Base-by-base conservation (phyloP, 805 yeast species). In the Metahyphopichia silvanorum region DNA sequence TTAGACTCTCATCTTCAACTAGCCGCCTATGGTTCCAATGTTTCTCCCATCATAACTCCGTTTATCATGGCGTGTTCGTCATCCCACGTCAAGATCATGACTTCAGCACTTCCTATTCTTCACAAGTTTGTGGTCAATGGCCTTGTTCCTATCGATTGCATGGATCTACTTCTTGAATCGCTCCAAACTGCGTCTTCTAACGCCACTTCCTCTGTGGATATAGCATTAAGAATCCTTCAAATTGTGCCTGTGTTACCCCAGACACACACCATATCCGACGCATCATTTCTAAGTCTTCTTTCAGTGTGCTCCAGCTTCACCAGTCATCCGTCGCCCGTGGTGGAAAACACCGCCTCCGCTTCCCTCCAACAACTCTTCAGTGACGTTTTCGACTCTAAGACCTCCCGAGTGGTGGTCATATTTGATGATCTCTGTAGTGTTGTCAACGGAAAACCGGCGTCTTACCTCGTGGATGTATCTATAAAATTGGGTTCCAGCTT, bases 331-430 rank as follows among this genome's bases (percentile, higher is more conserved):
- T 73, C 80, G 4, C 76, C 83, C 0, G 85, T 86, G 45, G 95
- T 93, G 4, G 71, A 77, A 10, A 89, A 88, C 47, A 86, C 98
- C 0, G 96, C 98, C 0, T 79, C 86, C 31, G 98, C 98, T 2
- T 87, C 98, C 3, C 71, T 88, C 28, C 94, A 88, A 41, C 98
- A 93, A 53, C 60, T 93, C 26, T 71, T 88, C 27, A 77, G 83
- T 22, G 76, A 83, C 19, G 74, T 88, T 0, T 91, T 83, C 55
- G 98, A 91, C 35, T 71, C 77, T 49, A 55, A 54, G 15, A 71
- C 84, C 1, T 68, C 73, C 4, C 64, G 75, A 0, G 66, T 70
- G 25, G 77, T 86, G 0, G 60, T 79, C 38, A 70, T 88, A 3
- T 77, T 89, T 39, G 59, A 64, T 13, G 96, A 89, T 54, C 64